Evolutionary conservation across 768 basidiomycete species (phyloP).

Genomic region (Mycena leptocephala): DNA sequence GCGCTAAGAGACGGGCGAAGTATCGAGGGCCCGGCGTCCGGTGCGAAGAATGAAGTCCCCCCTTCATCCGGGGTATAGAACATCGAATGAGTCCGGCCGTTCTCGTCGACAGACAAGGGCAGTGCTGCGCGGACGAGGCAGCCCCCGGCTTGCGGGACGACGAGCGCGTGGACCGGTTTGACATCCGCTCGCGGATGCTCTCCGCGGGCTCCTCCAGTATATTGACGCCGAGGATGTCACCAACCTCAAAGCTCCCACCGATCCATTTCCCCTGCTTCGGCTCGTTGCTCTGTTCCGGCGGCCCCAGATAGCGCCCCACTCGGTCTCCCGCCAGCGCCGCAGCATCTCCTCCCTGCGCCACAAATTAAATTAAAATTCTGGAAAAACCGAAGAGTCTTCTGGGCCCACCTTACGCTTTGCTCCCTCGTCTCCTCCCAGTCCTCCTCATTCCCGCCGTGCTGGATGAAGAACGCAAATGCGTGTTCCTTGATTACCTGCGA

Average conservation of each 20-base stretch:
- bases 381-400: not conserved
- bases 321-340: slow-evolving; percentile 74
- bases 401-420: slow-evolving; percentile 52
- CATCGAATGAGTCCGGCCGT: not conserved
- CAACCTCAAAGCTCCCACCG: slow-evolving; percentile 85
- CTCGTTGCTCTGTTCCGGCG: slow-evolving; percentile 53
- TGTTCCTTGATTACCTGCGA: slow-evolving; percentile 70
- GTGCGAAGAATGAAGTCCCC: slow-evolving; percentile 19
- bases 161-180: slow-evolving; percentile 28
- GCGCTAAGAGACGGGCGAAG: slow-evolving; percentile 14
- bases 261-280: slow-evolving; percentile 65
- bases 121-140: slow-evolving; percentile 5
- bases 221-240: slow-evolving; percentile 81
- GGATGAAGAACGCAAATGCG: slow-evolving; percentile 76
- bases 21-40: not conserved
- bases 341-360: slow-evolving; percentile 69
- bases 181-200: slow-evolving; percentile 30
- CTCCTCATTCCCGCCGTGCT: slow-evolving; percentile 74
- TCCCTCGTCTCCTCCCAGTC: slow-evolving; percentile 78
- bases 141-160: not conserved
- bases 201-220: slow-evolving; percentile 60
- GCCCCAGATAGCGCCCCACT: slow-evolving; percentile 71
- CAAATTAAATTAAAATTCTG: not conserved
- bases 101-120: not conserved
- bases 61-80: not conserved